A percentile compares a stretch with the other conserved stretches of the same genome.
phyloP scores from a whole-genome alignment of 2,329 filamentous ascomycete species.

The Penicillium sp. region DNA sequence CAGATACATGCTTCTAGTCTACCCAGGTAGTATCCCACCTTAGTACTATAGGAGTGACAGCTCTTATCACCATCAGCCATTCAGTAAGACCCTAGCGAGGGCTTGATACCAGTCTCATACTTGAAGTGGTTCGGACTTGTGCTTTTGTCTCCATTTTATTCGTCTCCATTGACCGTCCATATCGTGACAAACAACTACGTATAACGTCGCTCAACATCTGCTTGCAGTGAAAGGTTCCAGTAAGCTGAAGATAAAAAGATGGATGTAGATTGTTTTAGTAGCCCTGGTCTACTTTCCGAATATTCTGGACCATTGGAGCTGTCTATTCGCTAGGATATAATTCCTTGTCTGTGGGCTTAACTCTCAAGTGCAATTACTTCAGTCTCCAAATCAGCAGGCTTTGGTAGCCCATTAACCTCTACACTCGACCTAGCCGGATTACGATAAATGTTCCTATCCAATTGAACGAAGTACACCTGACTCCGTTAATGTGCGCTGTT shows the following conservation, averaged over 20 bases:
- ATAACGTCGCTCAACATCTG: not conserved
- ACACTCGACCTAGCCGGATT: too few relatives aligned
- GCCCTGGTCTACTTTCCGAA: not conserved
- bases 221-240: not conserved
- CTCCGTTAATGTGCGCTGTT: not conserved
- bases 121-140: not conserved
- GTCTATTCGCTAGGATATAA: not conserved
- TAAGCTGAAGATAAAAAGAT: not conserved
- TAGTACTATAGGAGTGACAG: not conserved
- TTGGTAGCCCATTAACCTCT: too few relatives aligned
- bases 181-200: not conserved
- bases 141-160: not conserved
- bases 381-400: not conserved
- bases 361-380: not conserved
- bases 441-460: not conserved
- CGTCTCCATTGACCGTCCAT: not conserved
- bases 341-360: not conserved
- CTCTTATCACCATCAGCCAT: not conserved
- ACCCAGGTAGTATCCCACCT: not conserved
- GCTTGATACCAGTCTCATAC: not conserved
- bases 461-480: not conserved
- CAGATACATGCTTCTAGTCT: not conserved
- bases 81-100: not conserved
- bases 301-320: not conserved
- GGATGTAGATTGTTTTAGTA: not conserved